Evolutionary conservation across 1,139 yeast species (phyloP).

Genomic region (Saccharomycopsis hybrid): DNA sequence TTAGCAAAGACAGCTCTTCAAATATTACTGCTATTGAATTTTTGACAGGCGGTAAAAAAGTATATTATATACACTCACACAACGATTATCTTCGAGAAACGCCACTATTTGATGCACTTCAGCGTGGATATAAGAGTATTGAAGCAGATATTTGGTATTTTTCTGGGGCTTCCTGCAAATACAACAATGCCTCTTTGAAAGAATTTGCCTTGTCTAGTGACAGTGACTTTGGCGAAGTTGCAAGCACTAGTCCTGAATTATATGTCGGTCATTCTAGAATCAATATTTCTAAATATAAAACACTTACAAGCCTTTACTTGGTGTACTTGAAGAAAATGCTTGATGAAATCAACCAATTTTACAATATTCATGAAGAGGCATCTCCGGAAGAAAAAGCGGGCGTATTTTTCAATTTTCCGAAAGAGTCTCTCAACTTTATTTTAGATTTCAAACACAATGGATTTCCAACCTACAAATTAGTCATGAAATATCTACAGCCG

Average conservation of each 20-base stretch:
- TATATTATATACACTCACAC: slow-evolving; percentile 60
- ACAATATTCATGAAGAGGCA: slow-evolving; percentile 1
- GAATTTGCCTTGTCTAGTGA: slow-evolving; percentile 17
- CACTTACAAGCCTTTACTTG: slow-evolving; percentile 47
- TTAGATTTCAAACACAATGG: slow-evolving; percentile 38
- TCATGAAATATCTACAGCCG: slow-evolving; percentile 29
- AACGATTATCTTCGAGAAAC: slow-evolving; percentile 65
- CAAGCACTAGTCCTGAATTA: slow-evolving; percentile 29
- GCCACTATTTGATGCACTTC: slow-evolving; percentile 61
- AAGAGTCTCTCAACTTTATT: slow-evolving; percentile 36
- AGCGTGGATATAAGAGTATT: slow-evolving; percentile 53
- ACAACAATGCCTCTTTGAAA: slow-evolving; percentile 12
- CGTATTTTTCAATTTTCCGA: slow-evolving; percentile 38
- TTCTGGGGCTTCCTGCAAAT: slow-evolving; percentile 22
- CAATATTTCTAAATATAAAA: slow-evolving; percentile 37
- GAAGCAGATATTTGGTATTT: slow-evolving; percentile 65
- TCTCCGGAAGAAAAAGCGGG: slow-evolving; percentile 28
- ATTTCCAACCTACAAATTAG: slow-evolving; percentile 29
- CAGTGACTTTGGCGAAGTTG: background rate
- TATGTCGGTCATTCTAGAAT: slow-evolving; percentile 61
- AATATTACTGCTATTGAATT: slow-evolving; percentile 15
- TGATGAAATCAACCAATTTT: slow-evolving; percentile 36
- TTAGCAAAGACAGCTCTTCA: too few relatives aligned
- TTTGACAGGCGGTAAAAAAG: slow-evolving; percentile 45
- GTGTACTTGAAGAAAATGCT: slow-evolving; percentile 46